Base-by-base conservation (phyloP, 139 green algal species). In the Coelastrella sp. region DNA sequence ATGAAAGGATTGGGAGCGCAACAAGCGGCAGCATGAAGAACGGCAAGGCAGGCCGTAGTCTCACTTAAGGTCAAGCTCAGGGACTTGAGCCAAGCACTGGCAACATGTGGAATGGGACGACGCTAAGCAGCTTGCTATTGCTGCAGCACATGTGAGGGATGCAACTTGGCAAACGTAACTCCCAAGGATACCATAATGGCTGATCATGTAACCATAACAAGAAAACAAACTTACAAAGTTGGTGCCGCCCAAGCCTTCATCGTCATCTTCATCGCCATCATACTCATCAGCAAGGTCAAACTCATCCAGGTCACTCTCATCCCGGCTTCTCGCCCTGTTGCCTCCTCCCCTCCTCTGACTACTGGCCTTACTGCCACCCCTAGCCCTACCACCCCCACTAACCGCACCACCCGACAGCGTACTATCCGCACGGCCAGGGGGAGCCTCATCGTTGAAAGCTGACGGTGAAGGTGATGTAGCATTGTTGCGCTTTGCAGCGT, bases 201-300 rank as follows among this genome's bases (percentile, higher is more conserved):
- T n/a, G n/a, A n/a, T n/a, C n/a, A n/a, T n/a, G n/a, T n/a, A n/a
- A n/a, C n/a, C n/a, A n/a, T n/a, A n/a, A n/a, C n/a, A n/a, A n/a
- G n/a, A n/a, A n/a, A n/a, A n/a, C n/a, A n/a, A n/a, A 60, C 23
- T 58, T 22, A 81, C 75, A 68, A 84, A 47, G 17, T 5, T 86
- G 80, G n/a, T 56, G 20, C 65, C 82, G 2, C 59, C n/a, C n/a
- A n/a, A n/a, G n/a, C n/a, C n/a, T n/a, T n/a, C 64, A 47, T 32
- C 74, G 5, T n/a, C 23, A 54, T 56, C 68, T 22, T 80, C 83
- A 4, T 88, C 83, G 64, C 80, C 83, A 10, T 88, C 83, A 59
- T 80, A n/a, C n/a, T n/a, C n/a, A n/a, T n/a, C n/a, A n/a, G n/a
- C n/a, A 60, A 64, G 13, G 0, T 88, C 83, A 3, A 80, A 65